Evolutionary conservation across 345 rosid genomes (phyloP).

Genomic region (Laguncularia racemosa): DNA sequence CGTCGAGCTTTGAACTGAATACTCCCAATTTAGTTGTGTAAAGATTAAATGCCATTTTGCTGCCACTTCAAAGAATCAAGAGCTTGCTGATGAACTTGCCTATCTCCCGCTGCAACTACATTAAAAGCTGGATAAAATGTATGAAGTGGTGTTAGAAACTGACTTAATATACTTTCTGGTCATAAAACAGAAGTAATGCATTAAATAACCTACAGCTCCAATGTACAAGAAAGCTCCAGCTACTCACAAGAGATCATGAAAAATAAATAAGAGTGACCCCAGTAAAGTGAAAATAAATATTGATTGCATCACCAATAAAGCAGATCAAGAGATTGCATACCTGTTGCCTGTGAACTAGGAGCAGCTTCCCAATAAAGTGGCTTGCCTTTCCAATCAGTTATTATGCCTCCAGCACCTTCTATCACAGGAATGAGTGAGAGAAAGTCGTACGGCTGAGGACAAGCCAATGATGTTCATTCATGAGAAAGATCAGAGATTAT

Average conservation of each 20-base stretch:
- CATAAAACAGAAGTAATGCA: background rate
- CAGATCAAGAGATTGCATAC: constrained; percentile 24
- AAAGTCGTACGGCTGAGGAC: constrained; percentile 77
- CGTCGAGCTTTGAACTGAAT: no score
- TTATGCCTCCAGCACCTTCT: constrained; percentile 83
- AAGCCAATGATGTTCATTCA: background rate
- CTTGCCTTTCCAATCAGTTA: constrained; percentile 84
- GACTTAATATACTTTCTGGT: background rate
- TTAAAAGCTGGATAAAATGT: constrained; percentile 48
- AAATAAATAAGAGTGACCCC: background rate
- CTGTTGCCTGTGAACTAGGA: constrained; percentile 41
- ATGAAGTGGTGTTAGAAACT: constrained; percentile 4
- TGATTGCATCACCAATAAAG: background rate
- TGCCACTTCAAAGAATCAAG: constrained; percentile 33
- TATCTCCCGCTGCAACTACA: constrained; percentile 82
- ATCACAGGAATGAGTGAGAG: constrained; percentile 85
- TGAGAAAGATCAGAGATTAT: background rate
- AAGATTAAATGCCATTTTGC: constrained; percentile 3
- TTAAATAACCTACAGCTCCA: background rate
- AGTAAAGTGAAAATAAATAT: background rate
- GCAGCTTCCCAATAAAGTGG: constrained; percentile 74
- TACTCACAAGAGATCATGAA: background rate
- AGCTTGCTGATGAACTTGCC: constrained; percentile 49
- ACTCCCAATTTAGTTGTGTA: no score
- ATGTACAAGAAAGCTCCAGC: background rate